phyloP scores from a whole-genome alignment of 495 filamentous ascomycete genomes.

The Aspergillus conjunctus region DNA sequence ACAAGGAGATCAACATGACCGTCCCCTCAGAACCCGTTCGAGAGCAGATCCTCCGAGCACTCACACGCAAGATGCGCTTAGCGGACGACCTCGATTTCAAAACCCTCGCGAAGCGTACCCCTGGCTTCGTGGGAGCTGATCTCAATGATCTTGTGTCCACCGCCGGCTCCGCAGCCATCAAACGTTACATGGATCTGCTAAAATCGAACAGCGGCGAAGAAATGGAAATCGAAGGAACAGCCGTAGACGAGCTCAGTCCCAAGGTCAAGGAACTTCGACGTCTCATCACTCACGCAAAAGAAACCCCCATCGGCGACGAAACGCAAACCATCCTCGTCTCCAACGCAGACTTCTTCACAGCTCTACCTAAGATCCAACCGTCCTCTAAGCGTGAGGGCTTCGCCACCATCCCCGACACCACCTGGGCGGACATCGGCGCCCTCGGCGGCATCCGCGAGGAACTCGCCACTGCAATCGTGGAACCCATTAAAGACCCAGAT shows the following conservation, averaged over 20 bases:
- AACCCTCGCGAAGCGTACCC: conserved; percentile 82
- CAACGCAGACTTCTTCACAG: conserved; percentile 70
- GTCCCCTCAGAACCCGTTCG: conserved; percentile 84
- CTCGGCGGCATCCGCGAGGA: conserved; percentile 77
- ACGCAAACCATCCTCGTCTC: conserved; percentile 50
- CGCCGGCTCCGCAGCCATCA: conserved; percentile 66
- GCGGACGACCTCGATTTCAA: conserved; percentile 74
- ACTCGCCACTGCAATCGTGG: conserved; percentile 84
- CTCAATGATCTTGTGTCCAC: conserved; percentile 79
- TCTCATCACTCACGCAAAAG: conserved; percentile 56
- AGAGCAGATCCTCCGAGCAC: conserved; percentile 78
- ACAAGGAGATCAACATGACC: conserved; percentile 93
- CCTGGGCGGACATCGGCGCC: conserved; percentile 91
- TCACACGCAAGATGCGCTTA: conserved; percentile 70
- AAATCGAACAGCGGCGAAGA: conserved; percentile 53
- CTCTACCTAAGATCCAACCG: conserved; percentile 84
- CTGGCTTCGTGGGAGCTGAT: conserved; percentile 96
- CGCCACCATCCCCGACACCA: conserved; percentile 94
- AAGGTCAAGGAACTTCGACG: conserved; percentile 54
- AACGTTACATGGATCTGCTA: conserved; percentile 56
- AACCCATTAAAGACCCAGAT: conserved; percentile 85
- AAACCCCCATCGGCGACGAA: conserved; percentile 49
- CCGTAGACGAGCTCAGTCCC: conserved; percentile 36
- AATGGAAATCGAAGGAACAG: conserved; percentile 53
- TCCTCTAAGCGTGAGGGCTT: conserved; percentile 96